phyloP scores from a whole-genome alignment of 2,329 filamentous ascomycete species.

The Pseudovirgaria hyperparasitica region DNA sequence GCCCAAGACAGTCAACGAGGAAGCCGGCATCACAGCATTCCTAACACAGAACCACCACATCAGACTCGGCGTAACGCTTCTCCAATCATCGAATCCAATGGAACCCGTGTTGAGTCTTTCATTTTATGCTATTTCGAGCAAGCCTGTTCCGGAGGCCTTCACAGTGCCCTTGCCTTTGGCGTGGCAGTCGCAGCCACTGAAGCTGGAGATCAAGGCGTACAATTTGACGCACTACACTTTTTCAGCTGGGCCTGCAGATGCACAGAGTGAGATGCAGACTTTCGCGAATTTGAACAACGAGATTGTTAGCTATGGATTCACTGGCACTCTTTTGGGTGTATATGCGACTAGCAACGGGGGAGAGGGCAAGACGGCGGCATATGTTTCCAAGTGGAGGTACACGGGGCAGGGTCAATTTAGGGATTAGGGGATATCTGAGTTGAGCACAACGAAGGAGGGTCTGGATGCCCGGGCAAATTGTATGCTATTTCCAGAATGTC shows the following conservation, averaged over 20 bases:
- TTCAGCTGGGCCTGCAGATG: conserved; percentile 11
- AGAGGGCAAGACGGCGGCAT: conserved; percentile 30
- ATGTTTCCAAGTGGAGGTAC: conserved; percentile 38
- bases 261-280: conserved; percentile 5
- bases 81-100: conserved; percentile 7
- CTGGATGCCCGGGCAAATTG: no score
- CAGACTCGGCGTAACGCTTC: conserved; percentile 28
- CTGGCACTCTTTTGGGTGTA: conserved; percentile 37
- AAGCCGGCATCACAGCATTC: conserved; percentile 42
- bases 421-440: no score
- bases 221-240: conserved; percentile 35
- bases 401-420: no score
- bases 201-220: conserved; percentile 28
- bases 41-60: conserved; percentile 41
- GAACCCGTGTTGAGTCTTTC: conserved; percentile 25
- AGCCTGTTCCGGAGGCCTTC: conserved; percentile 24
- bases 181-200: conserved; percentile 26
- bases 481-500: no score
- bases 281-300: conserved; percentile 13
- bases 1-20: conserved; percentile 27
- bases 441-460: no score
- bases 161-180: conserved; percentile 25
- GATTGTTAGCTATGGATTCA: conserved; percentile 19
- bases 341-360: conserved; percentile 42
- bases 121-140: conserved; percentile 32